Conservation (phyloP, 2,329 filamentous ascomycete species). For the Talaromyces sp. region DNA sequence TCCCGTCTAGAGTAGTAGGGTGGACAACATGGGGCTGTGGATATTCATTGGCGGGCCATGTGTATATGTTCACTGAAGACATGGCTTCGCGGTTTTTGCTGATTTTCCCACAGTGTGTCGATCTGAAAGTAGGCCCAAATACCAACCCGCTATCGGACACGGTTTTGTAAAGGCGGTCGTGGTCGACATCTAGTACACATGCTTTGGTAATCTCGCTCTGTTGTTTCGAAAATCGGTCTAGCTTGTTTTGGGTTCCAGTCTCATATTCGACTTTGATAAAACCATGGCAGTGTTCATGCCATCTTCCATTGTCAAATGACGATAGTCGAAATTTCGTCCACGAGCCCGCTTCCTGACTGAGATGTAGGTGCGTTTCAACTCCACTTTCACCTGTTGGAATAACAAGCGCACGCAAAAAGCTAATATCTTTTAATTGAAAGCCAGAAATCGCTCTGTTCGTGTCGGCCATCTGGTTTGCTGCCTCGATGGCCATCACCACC, state of each 20-base stretch:
- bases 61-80: conserved; percentile 14
- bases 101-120: conserved; percentile 17
- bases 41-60: neutral
- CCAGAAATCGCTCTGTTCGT: conserved; percentile 12
- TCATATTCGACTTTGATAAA: neutral
- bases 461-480: conserved; percentile 9
- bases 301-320: neutral
- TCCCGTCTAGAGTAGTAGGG: conserved; percentile 8
- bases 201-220: neutral
- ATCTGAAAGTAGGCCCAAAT: conserved; percentile 10
- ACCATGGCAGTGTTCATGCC: conserved; percentile 1
- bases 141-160: conserved; percentile 22
- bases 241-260: neutral
- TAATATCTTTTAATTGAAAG: conserved; percentile 20
- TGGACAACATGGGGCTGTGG: conserved; percentile 15
- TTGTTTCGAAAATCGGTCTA: neutral
- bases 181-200: conserved; percentile 12
- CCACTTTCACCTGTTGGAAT: conserved; percentile 17
- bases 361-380: neutral
- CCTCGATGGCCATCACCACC: conserved; percentile 24
- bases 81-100: conserved; percentile 11
- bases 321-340: conserved; percentile 1
- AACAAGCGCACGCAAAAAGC: conserved; percentile 20
- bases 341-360: neutral
- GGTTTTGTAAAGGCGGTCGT: conserved; percentile 22